These are phyloP conservation scores for Thozetella sp. DNA, from an alignment of 495 filamentous ascomycete species.

Conservation along the genomic window DNA sequence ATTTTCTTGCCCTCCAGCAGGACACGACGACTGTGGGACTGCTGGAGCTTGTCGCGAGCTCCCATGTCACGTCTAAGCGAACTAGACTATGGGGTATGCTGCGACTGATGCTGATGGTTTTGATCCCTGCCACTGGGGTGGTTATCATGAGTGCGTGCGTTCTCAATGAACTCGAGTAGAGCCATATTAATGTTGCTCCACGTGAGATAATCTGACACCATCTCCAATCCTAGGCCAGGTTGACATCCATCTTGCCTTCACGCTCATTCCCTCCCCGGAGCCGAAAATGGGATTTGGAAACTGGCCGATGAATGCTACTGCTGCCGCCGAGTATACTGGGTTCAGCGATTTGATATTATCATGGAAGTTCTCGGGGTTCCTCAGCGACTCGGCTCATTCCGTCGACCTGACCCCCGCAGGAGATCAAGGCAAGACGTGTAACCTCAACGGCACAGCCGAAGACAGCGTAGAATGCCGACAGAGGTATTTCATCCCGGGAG, in stretches of 20 bases:
- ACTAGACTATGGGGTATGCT: slow-evolving; percentile 4
- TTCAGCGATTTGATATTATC: slow-evolving; percentile 6
- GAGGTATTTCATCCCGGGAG: slow-evolving; percentile 9
- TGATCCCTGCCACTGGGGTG: slow-evolving; percentile 3
- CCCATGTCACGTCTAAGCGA: not conserved
- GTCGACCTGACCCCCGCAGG: not conserved
- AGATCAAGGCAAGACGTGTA: not conserved
- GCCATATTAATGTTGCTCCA: too few species aligned
- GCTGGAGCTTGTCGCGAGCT: not conserved
- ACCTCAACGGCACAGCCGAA: slow-evolving; percentile 3
- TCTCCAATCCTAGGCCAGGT: slow-evolving; percentile 2
- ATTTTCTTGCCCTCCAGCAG: slow-evolving; percentile 7
- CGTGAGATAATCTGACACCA: too few species aligned
- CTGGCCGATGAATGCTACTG: slow-evolving; percentile 1
- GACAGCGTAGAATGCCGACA: not conserved
- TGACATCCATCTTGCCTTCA: slow-evolving; percentile 4
- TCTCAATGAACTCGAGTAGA: too few species aligned
- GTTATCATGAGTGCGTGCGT: slow-evolving; percentile 6
- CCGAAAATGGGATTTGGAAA: slow-evolving; percentile 4
- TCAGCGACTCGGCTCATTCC: not conserved
- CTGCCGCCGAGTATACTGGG: slow-evolving; percentile 5
- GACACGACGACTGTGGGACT: not conserved
- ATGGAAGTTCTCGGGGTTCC: not conserved
- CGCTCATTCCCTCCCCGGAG: not conserved
- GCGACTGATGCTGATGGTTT: not conserved